Evolutionary conservation across 129 eudicot genomes (phyloP).

Genomic region (Flaveria sonorensis): DNA sequence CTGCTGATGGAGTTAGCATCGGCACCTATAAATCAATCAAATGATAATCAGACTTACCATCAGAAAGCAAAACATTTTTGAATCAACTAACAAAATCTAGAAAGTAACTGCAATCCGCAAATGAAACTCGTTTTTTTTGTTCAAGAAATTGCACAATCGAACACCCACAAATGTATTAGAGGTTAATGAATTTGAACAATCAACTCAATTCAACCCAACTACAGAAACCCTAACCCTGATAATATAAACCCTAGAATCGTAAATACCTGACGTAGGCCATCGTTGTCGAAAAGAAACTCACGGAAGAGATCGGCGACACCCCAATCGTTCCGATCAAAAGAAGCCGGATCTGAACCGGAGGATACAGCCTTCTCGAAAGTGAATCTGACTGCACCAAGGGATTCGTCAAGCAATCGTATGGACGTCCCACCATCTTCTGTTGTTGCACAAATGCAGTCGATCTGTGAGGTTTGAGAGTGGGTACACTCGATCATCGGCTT

Average conservation of each 20-base stretch:
- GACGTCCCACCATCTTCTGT: slow-evolving; percentile 68
- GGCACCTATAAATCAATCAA: slow-evolving; percentile 60
- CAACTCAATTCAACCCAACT: not conserved
- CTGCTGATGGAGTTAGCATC: slow-evolving; percentile 52
- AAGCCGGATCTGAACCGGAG: slow-evolving; percentile 45
- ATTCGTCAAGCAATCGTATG: slow-evolving; percentile 75
- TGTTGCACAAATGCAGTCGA: slow-evolving; percentile 8
- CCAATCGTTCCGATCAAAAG: slow-evolving; percentile 67
- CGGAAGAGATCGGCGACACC: slow-evolving; percentile 72
- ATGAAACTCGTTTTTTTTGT: not conserved
- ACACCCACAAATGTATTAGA: not conserved
- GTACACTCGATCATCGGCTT: slow-evolving; percentile 13
- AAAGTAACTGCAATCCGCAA: not conserved
- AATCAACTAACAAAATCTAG: not conserved
- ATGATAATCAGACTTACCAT: not conserved
- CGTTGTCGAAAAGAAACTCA: slow-evolving; percentile 50
- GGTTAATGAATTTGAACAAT: not conserved
- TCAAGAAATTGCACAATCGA: no score
- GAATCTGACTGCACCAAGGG: slow-evolving; percentile 86
- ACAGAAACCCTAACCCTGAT: not conserved
- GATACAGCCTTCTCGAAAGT: slow-evolving; percentile 71
- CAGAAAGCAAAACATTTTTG: not conserved
- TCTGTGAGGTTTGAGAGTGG: not conserved
- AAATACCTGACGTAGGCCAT: slow-evolving; percentile 59
- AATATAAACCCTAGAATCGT: slow-evolving; percentile 26